Conservation (phyloP, 441 rosid genomes). For the Biscutella laevigata region DNA sequence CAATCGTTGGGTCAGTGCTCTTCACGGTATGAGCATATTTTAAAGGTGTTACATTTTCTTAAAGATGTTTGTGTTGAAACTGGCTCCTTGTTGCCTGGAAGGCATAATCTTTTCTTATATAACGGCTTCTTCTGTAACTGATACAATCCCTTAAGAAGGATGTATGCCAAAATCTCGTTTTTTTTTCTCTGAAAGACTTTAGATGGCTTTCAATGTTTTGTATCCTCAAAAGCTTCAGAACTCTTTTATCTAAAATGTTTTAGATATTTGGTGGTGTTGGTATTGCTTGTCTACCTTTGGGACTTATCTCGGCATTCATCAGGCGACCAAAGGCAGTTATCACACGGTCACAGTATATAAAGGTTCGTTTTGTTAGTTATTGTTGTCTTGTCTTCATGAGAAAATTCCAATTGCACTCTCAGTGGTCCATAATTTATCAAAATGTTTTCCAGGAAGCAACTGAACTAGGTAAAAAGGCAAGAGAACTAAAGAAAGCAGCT, state of each 20-base stretch:
- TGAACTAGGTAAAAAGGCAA: slow-evolving; percentile 95
- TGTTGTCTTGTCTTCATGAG: not conserved
- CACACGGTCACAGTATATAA: slow-evolving; percentile 90
- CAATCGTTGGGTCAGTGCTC: slow-evolving; percentile 95
- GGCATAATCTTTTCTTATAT: not conserved
- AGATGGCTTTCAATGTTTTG: not conserved
- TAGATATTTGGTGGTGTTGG: slow-evolving; percentile 99
- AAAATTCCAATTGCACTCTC: no score
- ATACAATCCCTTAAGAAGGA: no score
- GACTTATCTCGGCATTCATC: slow-evolving; percentile 84
- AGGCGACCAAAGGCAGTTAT: slow-evolving; percentile 97
- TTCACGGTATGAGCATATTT: slow-evolving; percentile 54
- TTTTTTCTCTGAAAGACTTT: no score
- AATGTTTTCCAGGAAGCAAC: slow-evolving; percentile 78
- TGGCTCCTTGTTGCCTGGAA: slow-evolving; percentile 2
- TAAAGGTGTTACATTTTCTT: slow-evolving; percentile 2
- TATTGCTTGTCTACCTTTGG: slow-evolving; percentile 83
- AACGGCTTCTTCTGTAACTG: not conserved
- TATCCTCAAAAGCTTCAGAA: not conserved
- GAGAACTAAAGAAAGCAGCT: slow-evolving; percentile 88
- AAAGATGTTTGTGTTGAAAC: no score
- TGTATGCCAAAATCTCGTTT: no score
- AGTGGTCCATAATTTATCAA: no score
- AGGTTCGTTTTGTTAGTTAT: slow-evolving; percentile 35
- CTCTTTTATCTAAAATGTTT: slow-evolving; percentile 11